Conservation (phyloP, 805 yeast genomes). For the Kuraishia ogatae region DNA sequence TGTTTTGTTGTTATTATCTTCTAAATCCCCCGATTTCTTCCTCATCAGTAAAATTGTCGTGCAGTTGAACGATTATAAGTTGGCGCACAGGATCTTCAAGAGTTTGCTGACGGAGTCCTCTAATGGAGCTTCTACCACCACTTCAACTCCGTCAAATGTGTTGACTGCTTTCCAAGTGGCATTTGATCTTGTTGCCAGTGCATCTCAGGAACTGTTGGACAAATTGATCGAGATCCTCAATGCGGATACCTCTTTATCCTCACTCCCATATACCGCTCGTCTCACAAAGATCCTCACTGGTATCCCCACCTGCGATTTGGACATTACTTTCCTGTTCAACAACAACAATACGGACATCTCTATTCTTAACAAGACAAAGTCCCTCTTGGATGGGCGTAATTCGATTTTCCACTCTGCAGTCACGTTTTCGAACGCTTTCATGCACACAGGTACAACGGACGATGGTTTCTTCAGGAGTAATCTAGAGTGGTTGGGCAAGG, state of each 20-base stretch:
- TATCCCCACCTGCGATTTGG: slow-evolving; percentile 88
- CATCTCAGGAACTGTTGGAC: slow-evolving; percentile 80
- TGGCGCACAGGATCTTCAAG: slow-evolving; percentile 64
- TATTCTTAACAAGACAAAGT: slow-evolving; percentile 74
- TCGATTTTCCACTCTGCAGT: slow-evolving; percentile 95
- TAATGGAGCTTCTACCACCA: slow-evolving; percentile 9
- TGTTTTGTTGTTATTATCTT: slow-evolving; percentile 48
- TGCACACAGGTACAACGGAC: slow-evolving; percentile 95
- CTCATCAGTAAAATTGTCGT: slow-evolving; percentile 80
- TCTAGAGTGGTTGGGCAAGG: slow-evolving; percentile 92
- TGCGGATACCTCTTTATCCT: slow-evolving; percentile 15
- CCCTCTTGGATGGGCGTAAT: slow-evolving; percentile 78
- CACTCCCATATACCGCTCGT: slow-evolving; percentile 26
- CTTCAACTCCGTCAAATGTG: slow-evolving; percentile 7
- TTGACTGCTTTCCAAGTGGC: slow-evolving; percentile 86
- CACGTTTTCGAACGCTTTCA: slow-evolving; percentile 87
- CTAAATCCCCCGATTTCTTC: slow-evolving; percentile 69
- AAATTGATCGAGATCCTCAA: slow-evolving; percentile 35
- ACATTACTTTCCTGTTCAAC: slow-evolving; percentile 77
- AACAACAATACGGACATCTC: slow-evolving; percentile 83
- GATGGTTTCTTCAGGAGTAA: slow-evolving; percentile 87
- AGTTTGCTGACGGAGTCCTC: slow-evolving; percentile 34
- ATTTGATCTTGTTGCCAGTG: slow-evolving; percentile 86
- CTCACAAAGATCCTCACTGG: slow-evolving; percentile 75
- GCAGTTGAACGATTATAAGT: slow-evolving; percentile 68